Percentiles rank a stretch among this genome's conserved stretches.
These are phyloP conservation scores for Rauvolfia tetraphylla DNA, from an alignment of 257 asterid species.

Conservation along the genomic window DNA sequence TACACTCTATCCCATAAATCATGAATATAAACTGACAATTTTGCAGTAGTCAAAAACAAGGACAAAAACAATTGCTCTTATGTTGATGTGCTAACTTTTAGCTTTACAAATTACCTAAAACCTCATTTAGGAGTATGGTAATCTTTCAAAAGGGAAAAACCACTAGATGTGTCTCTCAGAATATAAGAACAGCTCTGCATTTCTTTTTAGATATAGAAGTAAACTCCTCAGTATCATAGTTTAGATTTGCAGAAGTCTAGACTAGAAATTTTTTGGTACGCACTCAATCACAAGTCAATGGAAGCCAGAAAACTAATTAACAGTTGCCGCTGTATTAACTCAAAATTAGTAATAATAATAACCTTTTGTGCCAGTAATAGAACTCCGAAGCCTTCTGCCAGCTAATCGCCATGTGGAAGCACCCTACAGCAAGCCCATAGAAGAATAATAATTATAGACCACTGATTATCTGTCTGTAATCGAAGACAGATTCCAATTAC, in stretches of 20 bases:
- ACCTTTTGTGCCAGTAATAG: background rate
- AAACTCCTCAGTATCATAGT: background rate
- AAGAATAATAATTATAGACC: background rate
- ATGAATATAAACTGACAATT: background rate
- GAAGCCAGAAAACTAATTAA: background rate
- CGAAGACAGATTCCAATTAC: background rate
- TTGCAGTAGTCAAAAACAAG: background rate
- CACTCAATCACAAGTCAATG: background rate
- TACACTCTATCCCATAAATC: background rate
- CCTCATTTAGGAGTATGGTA: background rate
- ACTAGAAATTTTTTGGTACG: background rate
- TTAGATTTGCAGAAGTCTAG: background rate
- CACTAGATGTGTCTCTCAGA: background rate
- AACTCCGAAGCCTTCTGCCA: background rate
- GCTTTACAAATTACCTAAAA: background rate
- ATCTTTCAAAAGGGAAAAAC: background rate
- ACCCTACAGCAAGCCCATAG: slow-evolving; percentile 3
- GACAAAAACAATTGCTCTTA: background rate
- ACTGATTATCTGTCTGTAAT: background rate
- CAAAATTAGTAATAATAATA: background rate
- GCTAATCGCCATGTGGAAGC: background rate
- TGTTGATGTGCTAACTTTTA: background rate
- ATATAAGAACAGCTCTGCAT: background rate
- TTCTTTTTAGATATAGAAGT: background rate
- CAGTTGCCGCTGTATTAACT: background rate